These are phyloP conservation scores for Glycine latifolia DNA, from an alignment of 306 rosid genomes.

Conservation along the genomic window DNA sequence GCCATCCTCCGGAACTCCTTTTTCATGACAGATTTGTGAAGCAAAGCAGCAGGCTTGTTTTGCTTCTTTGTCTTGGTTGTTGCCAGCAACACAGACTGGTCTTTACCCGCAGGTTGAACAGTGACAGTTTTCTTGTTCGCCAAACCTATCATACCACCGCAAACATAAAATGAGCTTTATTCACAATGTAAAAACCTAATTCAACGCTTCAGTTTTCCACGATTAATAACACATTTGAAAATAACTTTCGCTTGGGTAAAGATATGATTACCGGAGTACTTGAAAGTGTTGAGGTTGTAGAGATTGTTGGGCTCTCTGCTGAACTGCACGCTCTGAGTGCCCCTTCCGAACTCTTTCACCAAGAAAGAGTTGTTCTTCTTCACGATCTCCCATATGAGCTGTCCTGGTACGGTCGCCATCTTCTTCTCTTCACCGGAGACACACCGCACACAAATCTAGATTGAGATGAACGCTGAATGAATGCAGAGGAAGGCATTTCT, in stretches of 20 bases:
- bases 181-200: conserved; percentile 61
- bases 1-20: conserved; percentile 89
- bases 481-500: no score
- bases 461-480: no score
- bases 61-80: conserved; percentile 93
- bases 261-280: conserved; percentile 68
- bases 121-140: conserved; percentile 96
- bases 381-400: conserved; percentile 91
- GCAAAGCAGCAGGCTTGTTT: conserved; percentile 78
- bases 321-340: conserved; percentile 81
- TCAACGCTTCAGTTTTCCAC: neutral
- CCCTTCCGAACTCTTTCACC: conserved; percentile 84
- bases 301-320: conserved; percentile 90
- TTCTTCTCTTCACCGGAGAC: neutral
- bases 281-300: conserved; percentile 78
- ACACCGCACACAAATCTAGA: no score
- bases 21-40: conserved; percentile 86
- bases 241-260: no score
- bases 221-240: no score
- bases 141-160: conserved; percentile 63
- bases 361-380: conserved; percentile 86
- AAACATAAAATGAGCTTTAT: neutral
- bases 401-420: conserved; percentile 89
- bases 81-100: conserved; percentile 75
- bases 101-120: conserved; percentile 76